A percentile compares a stretch with the other conserved stretches of the same genome.
Conservation (phyloP, 495 filamentous ascomycete species). For the Talaromyces ruber region DNA sequence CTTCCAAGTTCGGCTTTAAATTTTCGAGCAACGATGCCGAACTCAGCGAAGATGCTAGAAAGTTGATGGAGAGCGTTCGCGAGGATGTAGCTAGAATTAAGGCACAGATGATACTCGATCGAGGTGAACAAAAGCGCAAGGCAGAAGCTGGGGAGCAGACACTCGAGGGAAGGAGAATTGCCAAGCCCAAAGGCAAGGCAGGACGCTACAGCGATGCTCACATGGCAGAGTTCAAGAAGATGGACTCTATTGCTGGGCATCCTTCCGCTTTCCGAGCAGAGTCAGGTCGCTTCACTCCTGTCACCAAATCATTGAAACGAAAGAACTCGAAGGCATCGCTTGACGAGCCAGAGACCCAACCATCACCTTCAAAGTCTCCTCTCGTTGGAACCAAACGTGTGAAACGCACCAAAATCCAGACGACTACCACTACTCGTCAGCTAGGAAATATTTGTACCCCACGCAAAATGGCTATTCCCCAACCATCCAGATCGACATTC, state of each 20-base stretch:
- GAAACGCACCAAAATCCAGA: slow-evolving; percentile 50
- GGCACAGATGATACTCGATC: slow-evolving; percentile 49
- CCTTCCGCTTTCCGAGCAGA: slow-evolving; percentile 67
- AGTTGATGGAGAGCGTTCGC: slow-evolving; percentile 69
- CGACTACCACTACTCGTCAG: slow-evolving; percentile 46
- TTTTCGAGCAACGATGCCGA: slow-evolving; percentile 50
- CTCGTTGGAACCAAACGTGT: slow-evolving; percentile 50
- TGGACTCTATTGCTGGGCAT: slow-evolving; percentile 89
- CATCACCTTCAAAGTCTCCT: slow-evolving; percentile 22
- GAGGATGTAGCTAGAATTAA: slow-evolving; percentile 62
- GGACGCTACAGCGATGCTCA: slow-evolving; percentile 74
- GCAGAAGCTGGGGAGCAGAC: slow-evolving; percentile 24
- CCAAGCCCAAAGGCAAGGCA: slow-evolving; percentile 65
- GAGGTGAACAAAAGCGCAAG: slow-evolving; percentile 31
- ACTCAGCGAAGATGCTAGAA: slow-evolving; percentile 64
- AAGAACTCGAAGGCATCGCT: slow-evolving; percentile 67
- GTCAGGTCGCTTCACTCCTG: slow-evolving; percentile 46
- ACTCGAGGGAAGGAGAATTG: slow-evolving; percentile 58
- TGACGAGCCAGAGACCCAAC: slow-evolving; percentile 44
- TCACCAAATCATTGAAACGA: slow-evolving; percentile 55
- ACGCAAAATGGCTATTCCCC: slow-evolving; percentile 31
- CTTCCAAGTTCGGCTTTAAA: slow-evolving; percentile 64
- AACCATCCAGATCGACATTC: slow-evolving; percentile 19
- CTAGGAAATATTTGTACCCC: slow-evolving; percentile 19
- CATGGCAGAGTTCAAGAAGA: slow-evolving; percentile 85